A percentile compares a stretch with the other conserved stretches of the same genome.
Evolutionary conservation across 2,329 filamentous ascomycete species (phyloP).

Genomic region (Tolypocladium sp.): DNA sequence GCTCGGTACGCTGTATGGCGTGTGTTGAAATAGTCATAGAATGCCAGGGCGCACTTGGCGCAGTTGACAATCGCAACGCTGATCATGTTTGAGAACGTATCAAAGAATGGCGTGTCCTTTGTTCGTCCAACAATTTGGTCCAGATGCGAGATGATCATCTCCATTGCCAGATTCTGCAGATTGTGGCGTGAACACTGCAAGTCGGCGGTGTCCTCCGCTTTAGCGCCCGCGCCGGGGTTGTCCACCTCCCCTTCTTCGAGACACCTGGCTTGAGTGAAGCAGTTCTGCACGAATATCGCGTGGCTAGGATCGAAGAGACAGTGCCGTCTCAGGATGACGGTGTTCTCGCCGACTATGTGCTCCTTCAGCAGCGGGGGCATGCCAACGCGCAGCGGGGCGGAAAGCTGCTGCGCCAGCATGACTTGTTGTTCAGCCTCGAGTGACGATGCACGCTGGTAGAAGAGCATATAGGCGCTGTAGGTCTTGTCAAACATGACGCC

Average conservation of each 20-base stretch:
- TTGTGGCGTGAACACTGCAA: slow-evolving; percentile 7
- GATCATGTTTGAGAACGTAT: slow-evolving; percentile 40
- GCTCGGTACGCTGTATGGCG: slow-evolving; percentile 52
- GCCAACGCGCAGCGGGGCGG: slow-evolving; percentile 29
- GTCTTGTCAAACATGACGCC: slow-evolving; percentile 53
- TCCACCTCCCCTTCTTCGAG: slow-evolving; percentile 22
- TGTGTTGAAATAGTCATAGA: slow-evolving; percentile 51
- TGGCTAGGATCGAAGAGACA: slow-evolving; percentile 71
- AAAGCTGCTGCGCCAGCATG: slow-evolving; percentile 23
- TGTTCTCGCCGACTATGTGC: slow-evolving; percentile 65
- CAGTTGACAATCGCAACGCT: slow-evolving; percentile 38
- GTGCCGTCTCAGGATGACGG: slow-evolving; percentile 63
- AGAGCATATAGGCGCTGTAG: slow-evolving; percentile 94
- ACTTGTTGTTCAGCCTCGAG: slow-evolving; percentile 44
- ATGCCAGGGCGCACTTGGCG: slow-evolving; percentile 44
- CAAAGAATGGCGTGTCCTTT: slow-evolving; percentile 58
- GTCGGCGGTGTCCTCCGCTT: neutral
- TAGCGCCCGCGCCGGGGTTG: neutral
- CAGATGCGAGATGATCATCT: slow-evolving; percentile 53
- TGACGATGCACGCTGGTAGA: slow-evolving; percentile 76
- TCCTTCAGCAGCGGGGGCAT: slow-evolving; percentile 37
- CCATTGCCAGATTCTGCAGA: slow-evolving; percentile 41
- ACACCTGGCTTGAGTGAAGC: slow-evolving; percentile 48
- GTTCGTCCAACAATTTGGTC: slow-evolving; percentile 67
- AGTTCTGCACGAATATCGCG: slow-evolving; percentile 52